Base-by-base conservation (phyloP, 306 rosid species). In the Psophocarpus tetragonolobus region DNA sequence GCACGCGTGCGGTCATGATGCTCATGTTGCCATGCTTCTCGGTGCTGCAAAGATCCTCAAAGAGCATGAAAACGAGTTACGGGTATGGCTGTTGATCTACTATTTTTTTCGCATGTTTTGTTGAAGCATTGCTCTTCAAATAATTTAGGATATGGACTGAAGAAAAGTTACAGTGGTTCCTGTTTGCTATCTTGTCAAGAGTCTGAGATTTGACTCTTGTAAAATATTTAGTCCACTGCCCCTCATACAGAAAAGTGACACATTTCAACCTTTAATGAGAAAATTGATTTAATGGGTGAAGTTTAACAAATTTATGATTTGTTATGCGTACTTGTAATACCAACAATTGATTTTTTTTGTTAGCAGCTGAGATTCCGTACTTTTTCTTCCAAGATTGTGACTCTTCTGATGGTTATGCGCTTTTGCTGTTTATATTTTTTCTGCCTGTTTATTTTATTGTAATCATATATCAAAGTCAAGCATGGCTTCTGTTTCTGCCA, bases 1-100 rank as follows among this genome's bases (percentile, higher is more conserved):
- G 98, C 98, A 94, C 69, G 98, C 87, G 11, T 94, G 98, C 41
- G 98, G 98, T 13, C 97, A 94, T 69, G 98, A 94, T 84, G 94
- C 93, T 53, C 98, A 94, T 88, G 90, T 92, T 75, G 84, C 97
- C 61, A 92, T 94, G 97, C 97, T 92, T 83, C 92, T 94, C n/a
- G 98, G 97, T 60, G 97, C 97, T 54, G 97, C 97, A 29, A 92
- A 80, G 85, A 84, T 92, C 47, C 97, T 92, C 83, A 85, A 88
- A 72, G 83, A 82, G 20, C 90, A 87, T 75, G 86, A 80, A 29
- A 71, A 81, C n/a, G 79, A 85, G 29, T 74, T 90, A 48, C 76
- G 36, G 63, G 97, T 92, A 81, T 23, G 67, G 53, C 41, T 61
- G 15, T 8, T 68, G 68, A 3, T 76, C 54, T 17, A 14, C 29